A percentile compares a stretch with the other conserved stretches of the same genome.
Evolutionary conservation across 495 filamentous ascomycete species (phyloP).

Genomic region (Massariosphaeria phaeospora): DNA sequence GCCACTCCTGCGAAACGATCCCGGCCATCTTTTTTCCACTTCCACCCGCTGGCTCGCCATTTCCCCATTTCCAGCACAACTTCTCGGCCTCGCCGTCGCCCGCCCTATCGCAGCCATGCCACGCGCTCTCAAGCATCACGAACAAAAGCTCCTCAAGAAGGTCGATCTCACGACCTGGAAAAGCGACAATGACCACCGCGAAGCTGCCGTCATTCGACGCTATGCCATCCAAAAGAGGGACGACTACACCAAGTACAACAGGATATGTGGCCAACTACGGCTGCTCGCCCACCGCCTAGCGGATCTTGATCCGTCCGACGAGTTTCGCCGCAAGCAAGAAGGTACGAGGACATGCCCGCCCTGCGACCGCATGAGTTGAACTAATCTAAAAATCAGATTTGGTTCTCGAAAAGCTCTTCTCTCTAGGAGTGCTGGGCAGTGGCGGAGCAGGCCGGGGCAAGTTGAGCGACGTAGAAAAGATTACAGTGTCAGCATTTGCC

Average conservation of each 20-base stretch:
- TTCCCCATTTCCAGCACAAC: background rate
- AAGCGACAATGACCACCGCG: slow-evolving; percentile 78
- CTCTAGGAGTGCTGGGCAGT: slow-evolving; percentile 72
- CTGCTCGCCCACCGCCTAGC: slow-evolving; percentile 84
- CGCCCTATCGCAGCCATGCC: slow-evolving; percentile 56
- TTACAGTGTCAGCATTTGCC: slow-evolving; percentile 81
- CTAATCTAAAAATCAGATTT: too few species aligned
- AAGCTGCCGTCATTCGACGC: slow-evolving; percentile 69
- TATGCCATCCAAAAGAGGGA: slow-evolving; percentile 76
- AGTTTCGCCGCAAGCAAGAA: slow-evolving; percentile 74
- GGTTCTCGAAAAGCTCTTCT: slow-evolving; percentile 80
- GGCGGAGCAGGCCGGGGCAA: slow-evolving; percentile 50
- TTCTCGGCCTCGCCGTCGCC: background rate
- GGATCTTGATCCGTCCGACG: slow-evolving; percentile 67
- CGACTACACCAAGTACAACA: slow-evolving; percentile 87
- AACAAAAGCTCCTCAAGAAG: slow-evolving; percentile 82
- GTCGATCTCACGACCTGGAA: slow-evolving; percentile 94
- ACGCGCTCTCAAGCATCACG: slow-evolving; percentile 88
- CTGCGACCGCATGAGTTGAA: too few species aligned
- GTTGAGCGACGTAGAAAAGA: slow-evolving; percentile 79
- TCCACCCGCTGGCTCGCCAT: background rate
- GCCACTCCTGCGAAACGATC: slow-evolving; percentile 3
- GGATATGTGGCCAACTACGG: slow-evolving; percentile 74
- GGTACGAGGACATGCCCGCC: too few species aligned
- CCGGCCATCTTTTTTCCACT: background rate